Conservation (phyloP, 257 asterid species). For the Nicotiana paniculata region DNA sequence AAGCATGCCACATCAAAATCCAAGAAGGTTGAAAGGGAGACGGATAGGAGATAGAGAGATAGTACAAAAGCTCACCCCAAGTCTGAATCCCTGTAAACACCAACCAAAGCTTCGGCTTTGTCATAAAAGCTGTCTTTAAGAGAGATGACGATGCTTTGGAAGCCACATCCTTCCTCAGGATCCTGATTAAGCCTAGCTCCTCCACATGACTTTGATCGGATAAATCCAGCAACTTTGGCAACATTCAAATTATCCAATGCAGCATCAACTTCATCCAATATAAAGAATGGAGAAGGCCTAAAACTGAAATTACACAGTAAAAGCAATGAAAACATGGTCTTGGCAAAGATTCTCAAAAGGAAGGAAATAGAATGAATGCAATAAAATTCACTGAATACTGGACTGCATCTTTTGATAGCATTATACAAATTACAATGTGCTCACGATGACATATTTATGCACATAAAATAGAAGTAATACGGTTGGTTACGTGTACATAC, state of each 20-base stretch:
- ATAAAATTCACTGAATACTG: not conserved
- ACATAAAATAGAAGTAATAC: not conserved
- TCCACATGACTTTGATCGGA: constrained; percentile 83
- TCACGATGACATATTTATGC: not conserved
- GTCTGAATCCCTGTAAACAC: constrained; percentile 88
- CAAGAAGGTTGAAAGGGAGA: not conserved
- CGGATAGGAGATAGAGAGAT: not conserved
- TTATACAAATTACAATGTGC: not conserved
- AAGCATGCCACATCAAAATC: not conserved
- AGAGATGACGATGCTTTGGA: constrained; percentile 95
- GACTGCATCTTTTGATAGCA: not conserved
- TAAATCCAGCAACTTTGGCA: constrained; percentile 95
- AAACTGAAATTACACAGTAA: constrained; percentile 48
- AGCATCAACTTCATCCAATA: constrained; percentile 99
- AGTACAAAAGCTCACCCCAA: constrained; percentile 44
- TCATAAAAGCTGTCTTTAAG: constrained; percentile 93
- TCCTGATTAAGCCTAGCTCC: constrained; percentile 48
- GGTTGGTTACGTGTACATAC: not conserved
- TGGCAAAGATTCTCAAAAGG: not conserved
- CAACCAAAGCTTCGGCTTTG: constrained; percentile 97
- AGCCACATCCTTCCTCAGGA: constrained; percentile 60
- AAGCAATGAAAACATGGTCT: not conserved
- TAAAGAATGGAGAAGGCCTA: constrained; percentile 94
- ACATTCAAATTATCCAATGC: constrained; percentile 92
- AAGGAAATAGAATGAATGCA: not conserved